Percentiles rank a stretch among this genome's conserved stretches.
These are phyloP conservation scores for Striga asiatica DNA, from an alignment of 257 asterid genomes.

Conservation along the genomic window DNA sequence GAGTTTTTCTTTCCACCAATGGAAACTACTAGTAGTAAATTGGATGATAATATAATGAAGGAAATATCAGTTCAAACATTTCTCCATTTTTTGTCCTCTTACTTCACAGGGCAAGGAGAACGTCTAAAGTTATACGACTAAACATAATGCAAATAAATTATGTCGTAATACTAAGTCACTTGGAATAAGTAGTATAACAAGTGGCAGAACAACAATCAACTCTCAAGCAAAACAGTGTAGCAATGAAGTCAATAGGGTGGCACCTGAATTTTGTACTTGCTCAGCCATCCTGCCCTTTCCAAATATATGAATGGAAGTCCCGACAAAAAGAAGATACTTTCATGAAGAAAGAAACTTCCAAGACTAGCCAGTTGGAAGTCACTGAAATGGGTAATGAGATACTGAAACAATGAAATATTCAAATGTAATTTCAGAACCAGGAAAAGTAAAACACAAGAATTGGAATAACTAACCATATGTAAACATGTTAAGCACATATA, in stretches of 20 bases:
- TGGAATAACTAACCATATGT: background rate
- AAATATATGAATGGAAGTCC: conserved; percentile 79
- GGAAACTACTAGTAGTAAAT: background rate
- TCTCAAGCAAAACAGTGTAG: conserved; percentile 4
- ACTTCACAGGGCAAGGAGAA: conserved; percentile 8
- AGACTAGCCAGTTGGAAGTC: conserved; percentile 93
- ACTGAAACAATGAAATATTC: conserved; percentile 41
- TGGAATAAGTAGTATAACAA: too few species aligned
- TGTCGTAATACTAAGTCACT: too few species aligned
- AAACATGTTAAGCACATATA: background rate
- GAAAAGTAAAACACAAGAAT: conserved; percentile 2
- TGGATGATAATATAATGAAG: too few species aligned
- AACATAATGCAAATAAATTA: too few species aligned
- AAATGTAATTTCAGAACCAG: background rate
- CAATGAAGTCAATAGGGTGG: conserved; percentile 5
- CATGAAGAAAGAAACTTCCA: conserved; percentile 93
- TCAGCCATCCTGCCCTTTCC: conserved; percentile 96
- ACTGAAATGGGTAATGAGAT: conserved; percentile 59
- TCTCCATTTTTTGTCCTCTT: background rate
- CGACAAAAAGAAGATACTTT: conserved; percentile 85
- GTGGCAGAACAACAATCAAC: conserved; percentile 7
- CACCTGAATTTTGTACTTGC: conserved; percentile 96
- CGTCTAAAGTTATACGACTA: background rate
- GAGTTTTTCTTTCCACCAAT: background rate
- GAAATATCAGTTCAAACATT: too few species aligned